Percentiles rank a stretch among this genome's conserved stretches.
Conservation (phyloP, 495 filamentous ascomycete genomes). For the Daldinia bambusicola region DNA sequence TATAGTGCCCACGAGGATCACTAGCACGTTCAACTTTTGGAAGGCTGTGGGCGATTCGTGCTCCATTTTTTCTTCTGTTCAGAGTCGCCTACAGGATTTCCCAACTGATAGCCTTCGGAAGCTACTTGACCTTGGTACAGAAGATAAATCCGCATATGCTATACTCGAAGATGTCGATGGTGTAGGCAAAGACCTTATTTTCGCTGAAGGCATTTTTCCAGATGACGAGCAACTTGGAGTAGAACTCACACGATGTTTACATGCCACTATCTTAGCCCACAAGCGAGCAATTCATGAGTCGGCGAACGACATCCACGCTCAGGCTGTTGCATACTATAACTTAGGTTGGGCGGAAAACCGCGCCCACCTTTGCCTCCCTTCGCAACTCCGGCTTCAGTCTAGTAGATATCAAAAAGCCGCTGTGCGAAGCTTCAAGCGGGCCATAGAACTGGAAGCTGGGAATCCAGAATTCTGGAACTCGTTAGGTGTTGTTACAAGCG, state of each 20-base stretch:
- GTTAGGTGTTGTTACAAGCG: slow-evolving; percentile 87
- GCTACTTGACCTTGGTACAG: slow-evolving; percentile 63
- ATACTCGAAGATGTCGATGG: slow-evolving; percentile 76
- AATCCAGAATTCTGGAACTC: slow-evolving; percentile 99
- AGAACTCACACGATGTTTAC: slow-evolving; percentile 62
- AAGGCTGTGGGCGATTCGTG: slow-evolving; percentile 92
- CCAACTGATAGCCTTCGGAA: slow-evolving; percentile 63
- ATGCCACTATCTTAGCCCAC: slow-evolving; percentile 81
- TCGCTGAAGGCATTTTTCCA: slow-evolving; percentile 53
- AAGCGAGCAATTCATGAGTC: slow-evolving; percentile 84
- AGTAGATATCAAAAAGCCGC: slow-evolving; percentile 80
- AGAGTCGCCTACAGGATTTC: slow-evolving; percentile 67
- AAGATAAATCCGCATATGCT: slow-evolving; percentile 65
- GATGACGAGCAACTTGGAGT: slow-evolving; percentile 60
- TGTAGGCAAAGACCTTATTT: slow-evolving; percentile 64
- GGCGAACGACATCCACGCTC: slow-evolving; percentile 82
- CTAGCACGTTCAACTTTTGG: slow-evolving; percentile 91
- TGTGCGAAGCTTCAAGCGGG: slow-evolving; percentile 92
- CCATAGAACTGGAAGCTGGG: slow-evolving; percentile 93
- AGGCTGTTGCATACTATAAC: slow-evolving; percentile 96
- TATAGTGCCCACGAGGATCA: slow-evolving; percentile 50
- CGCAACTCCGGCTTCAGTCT: slow-evolving; percentile 57
- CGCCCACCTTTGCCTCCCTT: slow-evolving; percentile 71
- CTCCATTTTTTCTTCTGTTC: slow-evolving; percentile 80
- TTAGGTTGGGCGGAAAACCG: slow-evolving; percentile 92